Evolutionary conservation across 1,139 yeast species (phyloP), one percentile per base, ranked within the genome.

Genomic region (Schwanniomyces etchellsii): DNA sequence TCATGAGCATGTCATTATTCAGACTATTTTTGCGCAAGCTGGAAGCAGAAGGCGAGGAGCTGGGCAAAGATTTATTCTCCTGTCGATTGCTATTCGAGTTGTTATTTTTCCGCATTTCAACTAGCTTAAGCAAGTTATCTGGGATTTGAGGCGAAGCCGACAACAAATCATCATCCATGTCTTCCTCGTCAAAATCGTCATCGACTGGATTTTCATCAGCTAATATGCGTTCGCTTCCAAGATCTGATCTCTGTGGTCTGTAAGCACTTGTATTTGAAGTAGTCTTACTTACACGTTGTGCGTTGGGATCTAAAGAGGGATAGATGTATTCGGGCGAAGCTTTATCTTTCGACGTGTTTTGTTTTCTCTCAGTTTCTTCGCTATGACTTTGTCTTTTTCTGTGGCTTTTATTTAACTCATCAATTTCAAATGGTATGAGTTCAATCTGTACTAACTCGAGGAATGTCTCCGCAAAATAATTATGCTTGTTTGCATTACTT

Each of bases 391-490:
- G 11, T 23, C 9, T 14, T 23, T 11, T 23, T 18, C n/a, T 18
- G 7, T 18, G 21, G n/a, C 7, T 7, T 9, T 14, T 46, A 30
- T 47, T 48, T 32, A 57, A 32, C 32, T 54, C 60, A 27, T 60
- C 65, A 6, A 60, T 38, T 34, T 66, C 74, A 33, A 50, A 52
- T 0, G 77, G 63, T 2, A 70, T 54, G 32, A 81, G 53, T 35
- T 74, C 78, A 2, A 78, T 54, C 32, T 75, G 74, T 4, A 84
- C 60, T 40, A 86, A 56, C 46, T 89, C 97, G 29, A 89, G 56
- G 45, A 82, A 86, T 7, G 81, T 81, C 47, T 89, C 96, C 4
- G 91, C 88, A 48, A 72, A 75, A 50, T 86, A 88, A 44, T 78
- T 84, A 18, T 81, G 66, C 44, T 83, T 80, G 37, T 75, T 76